Base-by-base conservation (phyloP, 441 rosid species). In the Biscutella auriculata region DNA sequence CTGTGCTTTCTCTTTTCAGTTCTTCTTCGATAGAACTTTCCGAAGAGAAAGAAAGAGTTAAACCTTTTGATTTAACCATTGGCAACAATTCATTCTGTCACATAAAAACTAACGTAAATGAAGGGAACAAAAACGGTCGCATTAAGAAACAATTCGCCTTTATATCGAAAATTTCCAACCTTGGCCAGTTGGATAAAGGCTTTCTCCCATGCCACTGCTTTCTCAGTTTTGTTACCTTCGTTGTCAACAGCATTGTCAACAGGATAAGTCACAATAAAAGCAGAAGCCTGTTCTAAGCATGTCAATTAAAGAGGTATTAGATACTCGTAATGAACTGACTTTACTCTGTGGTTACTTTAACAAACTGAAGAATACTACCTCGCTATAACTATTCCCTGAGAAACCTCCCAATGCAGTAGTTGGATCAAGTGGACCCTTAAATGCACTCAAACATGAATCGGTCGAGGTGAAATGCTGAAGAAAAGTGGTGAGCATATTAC, bases 1-100 rank as follows among this genome's bases (percentile, higher is more conserved):
- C 97, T 55, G 97, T 83, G 70, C 99, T 93, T 65, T 93, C 97
- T 77, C 99, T 82, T 80, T 89, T 93, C 60, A 93, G 54, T 67
- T 93, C 99, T 74, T 93, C 95, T 78, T 89, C 99, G 34, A 93
- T 74, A 62, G 99, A 93, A 62, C 95, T 85, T 81, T 93, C 99
- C 51, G 97, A 93, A 33, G 99, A 93, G 75, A 87, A 93, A 42
- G 96, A 72, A 59, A 89, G 94, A 19, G 88, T 77, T 62, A 93
- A 79, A 59, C 79, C 76, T 72, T 77, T 85, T 32, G 82, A 73
- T 65, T 69, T 76, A 56, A 73, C 85, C 90, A 89, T 70, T 16
- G 97, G 88, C 86, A 87, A 57, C 77, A 93, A 70, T 57, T 87
- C 88, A 34, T 89, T 83, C 96, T 93, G 88, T 55, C 62, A 71